Conservation (phyloP, 164 flowering plant genomes). For the Berberis vulgaris region DNA sequence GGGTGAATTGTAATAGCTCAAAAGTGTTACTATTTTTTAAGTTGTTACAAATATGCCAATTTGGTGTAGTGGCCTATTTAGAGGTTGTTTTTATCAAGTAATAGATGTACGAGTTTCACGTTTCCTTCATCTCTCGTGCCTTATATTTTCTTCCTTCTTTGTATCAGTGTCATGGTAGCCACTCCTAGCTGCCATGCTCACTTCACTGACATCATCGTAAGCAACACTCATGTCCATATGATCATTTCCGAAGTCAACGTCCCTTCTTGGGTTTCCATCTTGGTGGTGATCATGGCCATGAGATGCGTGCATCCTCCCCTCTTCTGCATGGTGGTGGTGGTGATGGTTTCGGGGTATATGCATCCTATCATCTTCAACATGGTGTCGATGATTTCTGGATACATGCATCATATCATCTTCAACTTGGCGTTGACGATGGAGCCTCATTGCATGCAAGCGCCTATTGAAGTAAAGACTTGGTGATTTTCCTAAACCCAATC, state of each 20-base stretch:
- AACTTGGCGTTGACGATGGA: not conserved
- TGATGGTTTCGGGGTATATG: not conserved
- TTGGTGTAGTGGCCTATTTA: too few relatives aligned
- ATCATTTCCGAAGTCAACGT: conserved; percentile 10
- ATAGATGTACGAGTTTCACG: too few relatives aligned
- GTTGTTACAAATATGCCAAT: too few relatives aligned
- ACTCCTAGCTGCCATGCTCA: conserved; percentile 11
- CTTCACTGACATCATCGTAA: conserved; percentile 23
- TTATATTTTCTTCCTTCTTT: too few relatives aligned
- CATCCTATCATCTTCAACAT: not conserved
- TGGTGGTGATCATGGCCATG: not conserved
- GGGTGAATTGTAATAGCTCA: too few relatives aligned
- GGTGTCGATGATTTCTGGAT: not conserved
- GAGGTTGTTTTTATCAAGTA: too few relatives aligned
- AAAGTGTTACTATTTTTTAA: too few relatives aligned
- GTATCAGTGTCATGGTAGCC: conserved; percentile 3
- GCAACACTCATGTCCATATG: conserved; percentile 5
- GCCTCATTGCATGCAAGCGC: conserved; percentile 24
- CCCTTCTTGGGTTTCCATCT: not conserved
- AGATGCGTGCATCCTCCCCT: too few relatives aligned
- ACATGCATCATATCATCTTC: not conserved
- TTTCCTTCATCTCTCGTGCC: too few relatives aligned
- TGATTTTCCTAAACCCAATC: conserved; percentile 16
- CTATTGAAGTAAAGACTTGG: conserved; percentile 42
- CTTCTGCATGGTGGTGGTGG: too few relatives aligned